A percentile compares a stretch with the other conserved stretches of the same genome.
Evolutionary conservation across 2,329 filamentous ascomycete species (phyloP).

Genomic region (Cephalotrichum gorgonifer): DNA sequence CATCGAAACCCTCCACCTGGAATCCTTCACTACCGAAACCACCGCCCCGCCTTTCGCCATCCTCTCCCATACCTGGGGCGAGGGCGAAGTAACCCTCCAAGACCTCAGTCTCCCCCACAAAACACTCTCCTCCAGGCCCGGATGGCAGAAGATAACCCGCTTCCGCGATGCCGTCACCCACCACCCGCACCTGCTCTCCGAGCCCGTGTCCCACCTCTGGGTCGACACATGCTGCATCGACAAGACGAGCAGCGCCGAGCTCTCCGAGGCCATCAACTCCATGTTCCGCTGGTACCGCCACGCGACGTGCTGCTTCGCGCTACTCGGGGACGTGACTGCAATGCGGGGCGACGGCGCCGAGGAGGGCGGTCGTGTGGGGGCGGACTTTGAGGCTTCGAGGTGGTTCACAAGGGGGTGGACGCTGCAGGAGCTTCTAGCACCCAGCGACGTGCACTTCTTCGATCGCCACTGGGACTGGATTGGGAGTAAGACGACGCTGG

Average conservation of each 20-base stretch:
- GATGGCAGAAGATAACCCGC: slow-evolving; percentile 7
- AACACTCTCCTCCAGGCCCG: background rate
- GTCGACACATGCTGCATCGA: slow-evolving; percentile 22
- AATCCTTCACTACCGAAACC: slow-evolving; percentile 1
- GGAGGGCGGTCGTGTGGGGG: background rate
- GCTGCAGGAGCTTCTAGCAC: slow-evolving; percentile 55
- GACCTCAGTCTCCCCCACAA: slow-evolving; percentile 10
- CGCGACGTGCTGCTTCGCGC: slow-evolving; percentile 14
- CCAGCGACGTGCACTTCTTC: slow-evolving; percentile 17
- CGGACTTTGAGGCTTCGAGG: slow-evolving; percentile 8
- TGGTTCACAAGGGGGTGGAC: slow-evolving; percentile 42
- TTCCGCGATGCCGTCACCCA: slow-evolving; percentile 3
- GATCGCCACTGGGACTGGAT: slow-evolving; percentile 15
- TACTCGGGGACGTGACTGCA: slow-evolving; percentile 12
- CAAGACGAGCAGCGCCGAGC: slow-evolving; percentile 19
- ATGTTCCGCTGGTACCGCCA: slow-evolving; percentile 22
- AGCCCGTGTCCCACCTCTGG: slow-evolving; percentile 16
- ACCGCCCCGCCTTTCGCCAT: slow-evolving; percentile 16
- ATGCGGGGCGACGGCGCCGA: background rate
- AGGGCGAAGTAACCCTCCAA: slow-evolving; percentile 15
- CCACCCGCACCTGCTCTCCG: background rate
- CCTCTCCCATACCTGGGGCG: slow-evolving; percentile 18
- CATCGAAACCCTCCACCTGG: slow-evolving; percentile 4
- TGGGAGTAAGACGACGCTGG: slow-evolving; percentile 13
- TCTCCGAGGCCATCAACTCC: slow-evolving; percentile 13